Evolutionary conservation across 192 early-diverging fungal species (phyloP), one percentile per base, ranked within the genome.

Genomic region (Entomortierella chlamydospora): DNA sequence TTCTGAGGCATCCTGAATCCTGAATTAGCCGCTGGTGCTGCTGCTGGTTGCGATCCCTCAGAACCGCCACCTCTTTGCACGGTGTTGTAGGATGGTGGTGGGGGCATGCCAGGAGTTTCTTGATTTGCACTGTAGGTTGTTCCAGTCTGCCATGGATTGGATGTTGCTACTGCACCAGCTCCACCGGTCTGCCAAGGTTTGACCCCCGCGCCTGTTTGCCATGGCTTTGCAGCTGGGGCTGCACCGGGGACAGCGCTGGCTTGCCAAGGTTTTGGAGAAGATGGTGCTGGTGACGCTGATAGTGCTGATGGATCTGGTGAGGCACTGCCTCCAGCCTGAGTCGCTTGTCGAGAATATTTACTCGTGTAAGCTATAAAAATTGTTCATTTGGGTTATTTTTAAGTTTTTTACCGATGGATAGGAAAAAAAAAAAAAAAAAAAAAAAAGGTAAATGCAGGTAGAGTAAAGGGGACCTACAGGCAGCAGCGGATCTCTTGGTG

Each of bases 11-110:
- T 9, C 13, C 6, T 41, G 13, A 9, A 41, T 41, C 39, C 13
- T 41, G 39, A 41, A 41, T 13, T 50, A 43, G 63, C 55, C 30
- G 81, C 69, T 37, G 68, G 74, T 47, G 72, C 56, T 29, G 73
- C 64, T 17, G 66, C 49, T 31, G 76, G 47, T 20, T 53, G 62
- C 29, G 45, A 15, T 4, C 43, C 56, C 28, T 57, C 22, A 6
- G 61, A 25, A 12, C 31, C 22, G 8, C 30, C 56, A 29, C 56
- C 25, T 25, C 28, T 37, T 15, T 55, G 70, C 0, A 45, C 4
- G 7, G 63, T 49, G 20, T 74, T 74, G 29, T 79, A 79, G n/a
- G 68, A 68, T 28, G 76, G 76, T 5, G 76, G 76, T 20, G 68
- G 68, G 8, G 57, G 61, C 45, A 47, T 47, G 8, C 3, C 45